phyloP scores from a whole-genome alignment of 192 early-diverging fungal genomes.

The Geosiphon pyriformis region DNA sequence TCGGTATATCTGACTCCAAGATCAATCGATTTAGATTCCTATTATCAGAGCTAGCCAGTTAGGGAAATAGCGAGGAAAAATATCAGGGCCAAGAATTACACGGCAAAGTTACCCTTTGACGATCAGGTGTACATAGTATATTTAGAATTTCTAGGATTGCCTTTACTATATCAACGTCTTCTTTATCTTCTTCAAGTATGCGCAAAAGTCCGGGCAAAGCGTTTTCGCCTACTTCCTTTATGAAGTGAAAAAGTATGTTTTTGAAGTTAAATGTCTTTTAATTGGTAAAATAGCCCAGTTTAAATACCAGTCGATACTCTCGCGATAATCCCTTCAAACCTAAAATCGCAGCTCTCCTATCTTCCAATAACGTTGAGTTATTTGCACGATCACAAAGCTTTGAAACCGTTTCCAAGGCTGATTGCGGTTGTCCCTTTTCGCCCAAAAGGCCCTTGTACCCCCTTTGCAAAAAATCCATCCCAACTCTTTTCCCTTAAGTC shows the following conservation, averaged over 20 bases:
- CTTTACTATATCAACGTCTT: conserved; percentile 84
- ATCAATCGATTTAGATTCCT: conserved; percentile 16
- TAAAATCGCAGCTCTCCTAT: conserved; percentile 80
- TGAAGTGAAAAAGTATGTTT: not conserved
- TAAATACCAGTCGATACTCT: conserved; percentile 69
- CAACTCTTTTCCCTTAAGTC: too few species aligned
- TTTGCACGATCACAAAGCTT: conserved; percentile 77
- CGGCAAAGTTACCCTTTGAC: conserved; percentile 14
- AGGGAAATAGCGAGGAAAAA: conserved; percentile 4
- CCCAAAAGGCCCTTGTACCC: conserved; percentile 55
- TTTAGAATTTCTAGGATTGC: conserved; percentile 86
- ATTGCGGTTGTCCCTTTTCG: conserved; percentile 57
- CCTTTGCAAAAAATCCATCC: conserved; percentile 25
- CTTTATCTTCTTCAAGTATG: conserved; percentile 70
- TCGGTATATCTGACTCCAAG: conserved; percentile 33
- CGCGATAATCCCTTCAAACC: conserved; percentile 79
- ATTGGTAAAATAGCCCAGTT: not conserved
- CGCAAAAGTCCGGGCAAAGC: conserved; percentile 69
- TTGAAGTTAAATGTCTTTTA: too few species aligned
- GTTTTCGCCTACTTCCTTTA: conserved; percentile 81
- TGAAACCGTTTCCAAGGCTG: conserved; percentile 72
- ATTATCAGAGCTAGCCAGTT: not conserved
- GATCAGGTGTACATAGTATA: conserved; percentile 57
- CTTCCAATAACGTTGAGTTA: conserved; percentile 83
- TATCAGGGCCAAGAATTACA: not conserved